phyloP scores from a whole-genome alignment of 2,329 filamentous ascomycete species.

The Cytospora leucostoma region DNA sequence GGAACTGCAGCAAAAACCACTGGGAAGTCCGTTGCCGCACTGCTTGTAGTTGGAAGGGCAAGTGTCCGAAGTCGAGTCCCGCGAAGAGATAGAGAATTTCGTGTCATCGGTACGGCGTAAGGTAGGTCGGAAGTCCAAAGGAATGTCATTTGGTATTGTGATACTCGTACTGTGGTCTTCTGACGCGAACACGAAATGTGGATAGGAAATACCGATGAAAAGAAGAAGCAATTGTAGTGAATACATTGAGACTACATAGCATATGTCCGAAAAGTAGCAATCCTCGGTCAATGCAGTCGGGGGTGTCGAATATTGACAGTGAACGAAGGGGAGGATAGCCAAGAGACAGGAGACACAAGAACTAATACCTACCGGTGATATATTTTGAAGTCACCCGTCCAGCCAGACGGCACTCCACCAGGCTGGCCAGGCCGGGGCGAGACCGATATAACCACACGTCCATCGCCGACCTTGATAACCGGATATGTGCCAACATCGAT shows the following conservation, averaged over 20 bases:
- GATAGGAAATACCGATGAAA: slow-evolving; percentile 14
- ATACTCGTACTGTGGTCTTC: not conserved
- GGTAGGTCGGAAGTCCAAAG: slow-evolving; percentile 2
- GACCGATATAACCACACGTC: slow-evolving; percentile 17
- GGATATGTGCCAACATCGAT: not conserved
- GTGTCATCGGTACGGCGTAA: slow-evolving; percentile 8
- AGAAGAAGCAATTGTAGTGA: slow-evolving; percentile 17
- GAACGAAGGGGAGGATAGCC: slow-evolving; percentile 6
- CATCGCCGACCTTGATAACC: slow-evolving; percentile 7
- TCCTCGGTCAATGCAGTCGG: slow-evolving; percentile 21
- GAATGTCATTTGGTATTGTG: not conserved
- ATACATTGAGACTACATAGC: slow-evolving; percentile 27
- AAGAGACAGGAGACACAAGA: slow-evolving; percentile 12
- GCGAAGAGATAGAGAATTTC: slow-evolving; percentile 3
- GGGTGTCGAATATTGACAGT: slow-evolving; percentile 12
- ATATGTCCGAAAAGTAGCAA: slow-evolving; percentile 4
- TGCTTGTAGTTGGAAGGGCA: slow-evolving; percentile 24
- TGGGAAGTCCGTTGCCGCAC: slow-evolving; percentile 24
- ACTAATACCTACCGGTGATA: slow-evolving; percentile 10
- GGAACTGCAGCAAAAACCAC: slow-evolving; percentile 22
- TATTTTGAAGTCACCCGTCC: slow-evolving; percentile 18
- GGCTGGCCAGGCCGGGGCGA: slow-evolving; percentile 22
- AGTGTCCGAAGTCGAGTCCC: slow-evolving; percentile 13
- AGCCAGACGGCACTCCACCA: slow-evolving; percentile 20
- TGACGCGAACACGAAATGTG: not conserved